Base-by-base conservation (phyloP, 2,329 filamentous ascomycete species). In the Meredithiella fracta region DNA sequence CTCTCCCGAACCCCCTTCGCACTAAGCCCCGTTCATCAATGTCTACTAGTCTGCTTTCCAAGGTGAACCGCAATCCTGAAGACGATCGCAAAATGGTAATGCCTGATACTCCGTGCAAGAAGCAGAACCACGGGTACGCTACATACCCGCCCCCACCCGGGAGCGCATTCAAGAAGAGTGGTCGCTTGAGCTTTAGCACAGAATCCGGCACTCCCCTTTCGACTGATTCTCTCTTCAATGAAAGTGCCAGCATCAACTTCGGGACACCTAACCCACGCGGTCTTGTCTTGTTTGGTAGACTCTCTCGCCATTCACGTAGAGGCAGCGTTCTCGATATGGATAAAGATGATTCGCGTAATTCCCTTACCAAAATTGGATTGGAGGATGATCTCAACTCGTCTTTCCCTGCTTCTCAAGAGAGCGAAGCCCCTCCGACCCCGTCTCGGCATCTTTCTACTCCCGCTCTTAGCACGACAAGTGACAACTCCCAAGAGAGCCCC, bases 91-190 rank as follows among this genome's bases (percentile, higher is more conserved):
- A 83, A 65, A 72, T 79, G 63, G 76, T 78, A 29, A 90, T 94
- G 74, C 91, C 92, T 0, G 92, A 97, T 65, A 98, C 92, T 1
- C 92, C 92, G 1, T 97, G 92, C 69, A 98, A 97, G 72, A 89
- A 92, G 65, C 82, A 85, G 54, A 82, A 80, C 61, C 44, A 57
- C 22, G 71, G 83, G 57, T 79, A 90, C 69, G 75, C 85, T 62
- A 79, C 85, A 53, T 78, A 78, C 67, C 79, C 81, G 0, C 77
- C 75, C 1, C 72, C 72, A 1, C 71, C 73, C 11, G 80, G 80
- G 54, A 82, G 76, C 61, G 73, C 73, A 7, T 74, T 83, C 55
- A 85, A 83, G 68, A 65, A 77, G 80, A 65, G 77, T 77, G 62
- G 80, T 57, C 78, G 81, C 59, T 82, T 86, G 60, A 83, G 86